Evolutionary conservation across 2,329 filamentous ascomycete species (phyloP).

Genomic region (Aspergillus fumigatus): DNA sequence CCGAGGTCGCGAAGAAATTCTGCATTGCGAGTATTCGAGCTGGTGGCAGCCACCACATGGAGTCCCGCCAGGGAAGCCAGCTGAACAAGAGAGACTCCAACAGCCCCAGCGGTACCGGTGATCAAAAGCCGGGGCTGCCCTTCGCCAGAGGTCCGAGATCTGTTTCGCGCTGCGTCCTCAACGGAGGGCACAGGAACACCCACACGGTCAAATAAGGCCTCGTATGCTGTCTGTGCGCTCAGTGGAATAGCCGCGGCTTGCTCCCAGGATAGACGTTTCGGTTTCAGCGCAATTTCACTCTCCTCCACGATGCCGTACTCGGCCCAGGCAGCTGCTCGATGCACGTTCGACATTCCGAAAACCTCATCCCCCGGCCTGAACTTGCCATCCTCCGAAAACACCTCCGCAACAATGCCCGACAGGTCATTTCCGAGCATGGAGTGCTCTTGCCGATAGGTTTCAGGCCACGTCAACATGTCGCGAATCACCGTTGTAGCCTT

Average conservation of each 20-base stretch:
- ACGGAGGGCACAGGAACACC: background rate
- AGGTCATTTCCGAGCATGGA: constrained; percentile 21
- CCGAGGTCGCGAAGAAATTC: constrained; percentile 33
- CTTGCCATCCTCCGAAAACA: constrained; percentile 1
- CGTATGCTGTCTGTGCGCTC: constrained; percentile 27
- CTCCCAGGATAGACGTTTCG: constrained; percentile 15
- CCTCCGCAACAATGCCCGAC: constrained; percentile 14
- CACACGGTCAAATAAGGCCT: constrained; percentile 29
- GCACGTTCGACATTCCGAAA: constrained; percentile 22
- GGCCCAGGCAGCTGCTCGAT: constrained; percentile 22
- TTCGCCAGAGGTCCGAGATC: background rate
- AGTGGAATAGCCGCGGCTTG: constrained; percentile 25
- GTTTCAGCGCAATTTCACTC: constrained; percentile 22
- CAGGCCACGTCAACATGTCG: constrained; percentile 19
- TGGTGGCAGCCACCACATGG: constrained; percentile 32
- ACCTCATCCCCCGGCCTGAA: constrained; percentile 26
- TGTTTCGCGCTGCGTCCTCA: background rate
- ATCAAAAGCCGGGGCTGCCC: constrained; percentile 24
- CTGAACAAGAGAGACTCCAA: constrained; percentile 37
- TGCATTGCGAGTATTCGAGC: constrained; percentile 31
- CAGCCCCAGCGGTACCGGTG: constrained; percentile 36
- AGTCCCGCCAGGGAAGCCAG: constrained; percentile 29
- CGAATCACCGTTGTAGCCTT: constrained; percentile 13
- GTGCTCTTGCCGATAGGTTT: constrained; percentile 21
- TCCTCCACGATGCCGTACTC: constrained; percentile 21